phyloP scores from a whole-genome alignment of 208 protist genomes.

The Lotmaria passim region DNA sequence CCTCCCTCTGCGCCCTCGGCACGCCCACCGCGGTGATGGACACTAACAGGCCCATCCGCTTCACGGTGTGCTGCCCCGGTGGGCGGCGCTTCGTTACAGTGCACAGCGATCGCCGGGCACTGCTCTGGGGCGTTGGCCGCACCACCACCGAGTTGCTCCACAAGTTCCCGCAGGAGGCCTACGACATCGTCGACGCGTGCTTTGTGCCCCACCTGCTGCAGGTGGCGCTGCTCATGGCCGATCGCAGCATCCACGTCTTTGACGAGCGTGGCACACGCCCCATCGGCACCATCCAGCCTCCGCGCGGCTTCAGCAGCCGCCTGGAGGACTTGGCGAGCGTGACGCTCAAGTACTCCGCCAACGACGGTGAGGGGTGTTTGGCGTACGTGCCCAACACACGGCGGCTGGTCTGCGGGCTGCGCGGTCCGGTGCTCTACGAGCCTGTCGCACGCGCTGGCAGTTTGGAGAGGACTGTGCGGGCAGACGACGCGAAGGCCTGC shows the following conservation, averaged over 20 bases:
- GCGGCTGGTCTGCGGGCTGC: constrained; percentile 71
- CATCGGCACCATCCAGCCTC: constrained; percentile 53
- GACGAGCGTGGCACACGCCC: constrained; percentile 69
- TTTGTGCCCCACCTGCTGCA: constrained; percentile 56
- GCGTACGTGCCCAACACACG: constrained; percentile 49
- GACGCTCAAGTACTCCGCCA: constrained; percentile 57
- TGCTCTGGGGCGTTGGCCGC: constrained; percentile 77
- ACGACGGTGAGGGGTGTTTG: constrained; percentile 73
- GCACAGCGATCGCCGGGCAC: constrained; percentile 76
- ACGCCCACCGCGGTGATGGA: constrained; percentile 30
- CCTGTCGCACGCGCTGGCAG: background rate
- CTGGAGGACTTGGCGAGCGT: constrained; percentile 67
- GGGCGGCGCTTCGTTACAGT: constrained; percentile 70
- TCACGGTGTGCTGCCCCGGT: constrained; percentile 48
- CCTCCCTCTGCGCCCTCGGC: constrained; percentile 20
- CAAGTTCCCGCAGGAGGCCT: constrained; percentile 75
- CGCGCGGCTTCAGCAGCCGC: constrained; percentile 42
- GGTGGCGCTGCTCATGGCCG: constrained; percentile 63
- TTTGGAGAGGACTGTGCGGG: background rate
- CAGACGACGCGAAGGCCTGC: background rate
- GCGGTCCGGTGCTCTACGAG: constrained; percentile 73
- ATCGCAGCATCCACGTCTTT: constrained; percentile 79
- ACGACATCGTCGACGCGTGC: constrained; percentile 74
- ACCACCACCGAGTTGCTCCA: constrained; percentile 65
- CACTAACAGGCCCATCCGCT: constrained; percentile 47